These are phyloP conservation scores for Suillus cothurnatus DNA, from an alignment of 768 basidiomycete genomes.

Conservation along the genomic window DNA sequence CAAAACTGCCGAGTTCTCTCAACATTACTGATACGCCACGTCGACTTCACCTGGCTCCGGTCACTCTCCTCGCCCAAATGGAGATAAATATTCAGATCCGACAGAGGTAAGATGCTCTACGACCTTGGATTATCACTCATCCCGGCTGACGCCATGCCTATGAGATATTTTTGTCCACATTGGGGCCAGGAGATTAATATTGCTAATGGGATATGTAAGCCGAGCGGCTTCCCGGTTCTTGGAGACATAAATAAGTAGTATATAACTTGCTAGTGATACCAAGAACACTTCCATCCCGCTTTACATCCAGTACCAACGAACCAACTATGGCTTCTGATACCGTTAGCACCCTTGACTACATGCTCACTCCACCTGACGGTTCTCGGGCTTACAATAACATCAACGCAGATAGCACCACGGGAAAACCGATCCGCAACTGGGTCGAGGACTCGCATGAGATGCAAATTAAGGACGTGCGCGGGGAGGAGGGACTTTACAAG, in stretches of 20 bases:
- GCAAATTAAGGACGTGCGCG: conserved; percentile 36
- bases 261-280: background rate
- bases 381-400: conserved; percentile 19
- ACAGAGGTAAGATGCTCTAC: background rate
- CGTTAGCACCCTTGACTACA: conserved; percentile 22
- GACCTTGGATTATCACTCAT: background rate
- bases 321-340: conserved; percentile 13
- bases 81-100: no score
- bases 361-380: conserved; percentile 20
- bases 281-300: background rate
- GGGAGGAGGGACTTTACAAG: conserved; percentile 32
- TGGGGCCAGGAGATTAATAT: background rate
- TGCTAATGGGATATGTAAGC: background rate
- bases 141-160: background rate
- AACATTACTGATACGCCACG: no score
- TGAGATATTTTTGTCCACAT: background rate
- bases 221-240: background rate
- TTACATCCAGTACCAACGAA: background rate
- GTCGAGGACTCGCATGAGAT: conserved; percentile 14
- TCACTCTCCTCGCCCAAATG: no score
- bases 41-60: no score
- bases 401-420: conserved; percentile 21
- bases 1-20: no score
- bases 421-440: conserved; percentile 25
- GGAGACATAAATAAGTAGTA: background rate